Base-by-base conservation (phyloP, 2,329 filamentous ascomycete species). In the Ceratocystis smalleyi region DNA sequence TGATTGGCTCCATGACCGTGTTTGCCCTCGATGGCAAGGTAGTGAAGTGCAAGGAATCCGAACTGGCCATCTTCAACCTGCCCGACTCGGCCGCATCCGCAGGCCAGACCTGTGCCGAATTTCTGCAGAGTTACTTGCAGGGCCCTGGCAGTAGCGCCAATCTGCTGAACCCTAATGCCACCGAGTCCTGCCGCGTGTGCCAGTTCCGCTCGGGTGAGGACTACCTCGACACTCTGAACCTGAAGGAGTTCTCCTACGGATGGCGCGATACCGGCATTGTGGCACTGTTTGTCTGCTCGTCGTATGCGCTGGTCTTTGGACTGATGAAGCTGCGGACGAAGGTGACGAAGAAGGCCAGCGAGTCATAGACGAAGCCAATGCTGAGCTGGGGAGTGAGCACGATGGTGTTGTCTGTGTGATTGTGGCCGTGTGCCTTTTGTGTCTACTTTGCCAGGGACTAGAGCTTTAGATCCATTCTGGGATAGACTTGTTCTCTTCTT, bases 231-330 rank as follows among this genome's bases (percentile, higher is more conserved):
- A 81, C 77, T 0, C 67, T 88, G 12, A 86, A 87, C 69, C 69
- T 88, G 6, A 75, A 76, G 1, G 77, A 82, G 3, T 82, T 86
- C 68, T 81, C 77, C 67, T 83, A 83, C 68, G 85, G 83, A 0
- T 89, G 86, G 86, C 77, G 86, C 60, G 78, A 88, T 71, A 81
- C 82, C 0, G 85, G 70, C 0, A 83, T 87, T 59, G 77, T 80
- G 2, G 79, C 79, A 1, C 73, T 82, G 4, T 85, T 85, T 68
- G 79, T 75, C 0, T 66, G 82, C 47, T 79, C 77, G 64, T 80
- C 77, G 1, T 86, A 86, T 63, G 71, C 70, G 0, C 55, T 78
- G 61, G 77, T 79, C 5, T 78, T 75, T 64, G 65, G 69, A 1
- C 69, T 79, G 63, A 79, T 79, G 77, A 79, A 78, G 72, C 71